phyloP scores from a whole-genome alignment of 2,329 filamentous ascomycete genomes.

The Aspergillus thermomutatus region DNA sequence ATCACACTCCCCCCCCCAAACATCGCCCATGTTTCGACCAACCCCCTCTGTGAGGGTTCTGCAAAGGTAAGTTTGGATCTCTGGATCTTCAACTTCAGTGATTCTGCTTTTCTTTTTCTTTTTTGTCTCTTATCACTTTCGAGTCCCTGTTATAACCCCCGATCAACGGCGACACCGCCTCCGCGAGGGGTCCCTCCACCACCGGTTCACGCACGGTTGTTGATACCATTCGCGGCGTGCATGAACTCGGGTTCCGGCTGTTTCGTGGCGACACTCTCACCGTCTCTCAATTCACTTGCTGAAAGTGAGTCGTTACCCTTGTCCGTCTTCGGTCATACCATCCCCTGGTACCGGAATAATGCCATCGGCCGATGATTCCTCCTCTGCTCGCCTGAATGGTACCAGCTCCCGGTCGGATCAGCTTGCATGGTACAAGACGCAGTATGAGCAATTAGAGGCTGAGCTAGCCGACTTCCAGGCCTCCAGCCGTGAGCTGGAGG shows the following conservation, averaged over 20 bases:
- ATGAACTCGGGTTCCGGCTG: slow-evolving; percentile 9
- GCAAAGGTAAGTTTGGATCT: slow-evolving; percentile 17
- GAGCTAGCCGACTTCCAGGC: slow-evolving; percentile 92
- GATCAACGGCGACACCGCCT: slow-evolving; percentile 35
- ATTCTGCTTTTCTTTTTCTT: slow-evolving; percentile 1
- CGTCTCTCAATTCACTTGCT: neutral
- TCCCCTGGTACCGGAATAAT: slow-evolving; percentile 29
- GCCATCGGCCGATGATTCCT: slow-evolving; percentile 35
- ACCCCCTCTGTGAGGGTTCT: slow-evolving; percentile 22
- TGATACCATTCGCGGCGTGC: slow-evolving; percentile 7
- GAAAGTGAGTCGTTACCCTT: neutral
- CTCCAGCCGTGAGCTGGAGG: slow-evolving; percentile 89
- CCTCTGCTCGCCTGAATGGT: slow-evolving; percentile 38
- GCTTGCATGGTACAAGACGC: slow-evolving; percentile 89
- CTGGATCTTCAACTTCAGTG: neutral
- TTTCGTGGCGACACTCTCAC: slow-evolving; percentile 2
- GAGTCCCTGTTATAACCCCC: slow-evolving; percentile 16
- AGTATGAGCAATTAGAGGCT: slow-evolving; percentile 87
- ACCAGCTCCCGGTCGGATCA: slow-evolving; percentile 62
- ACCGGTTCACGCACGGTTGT: slow-evolving; percentile 15
- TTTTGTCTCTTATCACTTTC: slow-evolving; percentile 4
- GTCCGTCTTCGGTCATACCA: slow-evolving; percentile 10
- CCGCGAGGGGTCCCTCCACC: slow-evolving; percentile 24
- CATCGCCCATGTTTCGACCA: slow-evolving; percentile 1
- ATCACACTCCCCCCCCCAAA: slow-evolving; percentile 3